A percentile compares a stretch with the other conserved stretches of the same genome.
Evolutionary conservation across 2,329 filamentous ascomycete genomes (phyloP).

Genomic region (Colletotrichum sojae): DNA sequence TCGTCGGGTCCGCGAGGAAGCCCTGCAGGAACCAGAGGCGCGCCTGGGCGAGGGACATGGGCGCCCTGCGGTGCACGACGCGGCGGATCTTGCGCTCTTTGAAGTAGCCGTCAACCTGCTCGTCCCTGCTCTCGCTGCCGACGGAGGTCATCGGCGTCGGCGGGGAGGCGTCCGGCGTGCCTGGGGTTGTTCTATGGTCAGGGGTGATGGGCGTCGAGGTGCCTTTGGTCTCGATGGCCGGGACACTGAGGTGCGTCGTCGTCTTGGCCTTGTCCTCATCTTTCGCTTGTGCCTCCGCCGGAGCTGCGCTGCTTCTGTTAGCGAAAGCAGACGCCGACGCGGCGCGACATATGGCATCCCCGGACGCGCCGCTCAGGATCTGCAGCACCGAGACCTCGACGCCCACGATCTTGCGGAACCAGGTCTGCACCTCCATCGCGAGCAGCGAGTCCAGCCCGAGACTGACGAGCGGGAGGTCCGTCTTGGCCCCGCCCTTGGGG

Average conservation of each 20-base stretch:
- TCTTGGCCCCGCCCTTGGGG: conserved; percentile 1
- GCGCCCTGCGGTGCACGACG: neutral
- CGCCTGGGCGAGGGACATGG: conserved; percentile 57
- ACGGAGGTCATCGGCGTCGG: neutral
- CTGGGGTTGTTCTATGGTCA: neutral
- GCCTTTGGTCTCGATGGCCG: neutral
- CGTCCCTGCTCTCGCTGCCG: neutral
- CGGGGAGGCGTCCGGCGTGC: neutral
- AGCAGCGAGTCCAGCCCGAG: conserved; percentile 4
- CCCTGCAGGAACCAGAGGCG: conserved; percentile 57
- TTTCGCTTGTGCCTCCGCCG: fast-evolving
- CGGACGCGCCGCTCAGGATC: conserved; percentile 4
- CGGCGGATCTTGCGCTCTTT: neutral
- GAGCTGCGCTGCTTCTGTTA: neutral
- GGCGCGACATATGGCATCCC: neutral
- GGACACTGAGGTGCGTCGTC: neutral
- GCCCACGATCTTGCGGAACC: conserved; percentile 17
- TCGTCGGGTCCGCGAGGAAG: conserved; percentile 53
- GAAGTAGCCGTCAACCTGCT: neutral
- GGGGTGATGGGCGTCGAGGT: neutral
- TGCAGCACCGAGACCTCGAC: conserved; percentile 10
- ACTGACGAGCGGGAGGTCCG: conserved; percentile 13
- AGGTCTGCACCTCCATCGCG: conserved; percentile 11
- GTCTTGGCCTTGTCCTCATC: neutral
- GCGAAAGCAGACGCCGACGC: conserved; percentile 5